Percentiles rank a stretch among this genome's conserved stretches.
These are phyloP conservation scores for Erythrophleum fordii DNA, from an alignment of 306 rosid genomes.

Conservation along the genomic window DNA sequence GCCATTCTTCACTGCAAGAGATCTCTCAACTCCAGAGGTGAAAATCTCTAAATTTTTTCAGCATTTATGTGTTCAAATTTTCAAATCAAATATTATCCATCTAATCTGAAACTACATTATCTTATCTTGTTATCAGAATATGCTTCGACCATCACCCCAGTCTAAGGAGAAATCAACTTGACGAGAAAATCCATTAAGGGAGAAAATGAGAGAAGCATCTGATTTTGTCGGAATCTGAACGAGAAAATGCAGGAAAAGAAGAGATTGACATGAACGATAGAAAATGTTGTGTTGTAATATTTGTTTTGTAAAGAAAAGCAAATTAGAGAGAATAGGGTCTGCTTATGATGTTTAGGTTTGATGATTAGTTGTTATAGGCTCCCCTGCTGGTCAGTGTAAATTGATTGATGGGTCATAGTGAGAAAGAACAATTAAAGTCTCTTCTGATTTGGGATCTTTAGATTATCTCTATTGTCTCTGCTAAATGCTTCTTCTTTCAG, in stretches of 20 bases:
- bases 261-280: too few relatives aligned
- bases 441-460: slow-evolving; percentile 41
- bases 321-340: background rate
- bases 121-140: background rate
- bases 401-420: slow-evolving; percentile 59
- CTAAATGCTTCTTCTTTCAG: slow-evolving; percentile 32
- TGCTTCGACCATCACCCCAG: background rate
- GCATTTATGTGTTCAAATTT: background rate
- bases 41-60: background rate
- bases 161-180: slow-evolving; percentile 39
- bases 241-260: slow-evolving; percentile 12
- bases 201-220: background rate
- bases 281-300: background rate
- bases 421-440: slow-evolving; percentile 48
- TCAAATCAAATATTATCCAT: background rate
- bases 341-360: slow-evolving; percentile 25
- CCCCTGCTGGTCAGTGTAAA: slow-evolving; percentile 50
- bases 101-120: background rate
- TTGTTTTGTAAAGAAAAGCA: slow-evolving; percentile 39
- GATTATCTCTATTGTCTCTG: slow-evolving; percentile 32
- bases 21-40: slow-evolving; percentile 76
- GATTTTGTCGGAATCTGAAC: slow-evolving; percentile 3
- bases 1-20: slow-evolving; percentile 95
- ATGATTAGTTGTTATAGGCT: slow-evolving; percentile 47
- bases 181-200: slow-evolving; percentile 49